These are phyloP conservation scores for Sonneratia caseolaris DNA, from an alignment of 345 rosid species.

Conservation along the genomic window DNA sequence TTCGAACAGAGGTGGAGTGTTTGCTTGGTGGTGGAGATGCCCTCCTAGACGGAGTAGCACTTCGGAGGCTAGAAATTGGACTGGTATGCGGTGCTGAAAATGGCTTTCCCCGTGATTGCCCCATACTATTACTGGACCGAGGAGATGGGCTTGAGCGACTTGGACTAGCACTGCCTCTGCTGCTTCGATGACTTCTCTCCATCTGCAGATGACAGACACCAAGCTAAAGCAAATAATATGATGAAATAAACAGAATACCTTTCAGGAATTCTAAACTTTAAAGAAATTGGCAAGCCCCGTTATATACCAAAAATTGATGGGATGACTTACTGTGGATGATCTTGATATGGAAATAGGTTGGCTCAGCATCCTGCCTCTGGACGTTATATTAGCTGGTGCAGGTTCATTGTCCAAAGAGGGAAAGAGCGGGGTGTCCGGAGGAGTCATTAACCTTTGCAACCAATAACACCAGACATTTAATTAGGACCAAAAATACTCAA, in stretches of 20 bases:
- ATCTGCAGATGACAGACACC: constrained; percentile 42
- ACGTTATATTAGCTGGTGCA: constrained; percentile 35
- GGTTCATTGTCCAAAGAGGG: constrained; percentile 86
- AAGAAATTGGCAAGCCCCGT: background rate
- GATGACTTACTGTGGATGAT: constrained; percentile 72
- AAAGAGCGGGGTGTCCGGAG: constrained; percentile 97
- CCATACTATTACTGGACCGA: constrained; percentile 47
- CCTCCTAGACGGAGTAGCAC: constrained; percentile 28
- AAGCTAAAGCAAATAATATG: background rate
- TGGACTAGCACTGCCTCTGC: constrained; percentile 95
- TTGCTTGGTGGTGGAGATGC: constrained; percentile 35
- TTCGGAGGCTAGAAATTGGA: constrained; percentile 40
- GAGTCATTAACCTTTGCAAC: constrained; percentile 82
- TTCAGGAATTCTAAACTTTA: background rate
- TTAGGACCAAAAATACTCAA: constrained; percentile 18
- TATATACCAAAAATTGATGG: constrained; percentile 10
- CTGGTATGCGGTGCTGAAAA: constrained; percentile 71
- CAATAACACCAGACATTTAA: constrained; percentile 19
- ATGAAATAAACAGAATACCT: background rate
- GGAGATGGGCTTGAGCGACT: constrained; percentile 92
- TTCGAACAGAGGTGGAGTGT: constrained; percentile 48
- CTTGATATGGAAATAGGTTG: constrained; percentile 88
- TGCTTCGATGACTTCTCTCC: constrained; percentile 90
- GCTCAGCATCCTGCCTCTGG: constrained; percentile 81
- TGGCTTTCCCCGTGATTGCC: constrained; percentile 76